A percentile compares a stretch with the other conserved stretches of the same genome.
These are phyloP conservation scores for Oryza brachyantha DNA, from an alignment of 176 grass and related monocot species.

Conservation along the genomic window DNA sequence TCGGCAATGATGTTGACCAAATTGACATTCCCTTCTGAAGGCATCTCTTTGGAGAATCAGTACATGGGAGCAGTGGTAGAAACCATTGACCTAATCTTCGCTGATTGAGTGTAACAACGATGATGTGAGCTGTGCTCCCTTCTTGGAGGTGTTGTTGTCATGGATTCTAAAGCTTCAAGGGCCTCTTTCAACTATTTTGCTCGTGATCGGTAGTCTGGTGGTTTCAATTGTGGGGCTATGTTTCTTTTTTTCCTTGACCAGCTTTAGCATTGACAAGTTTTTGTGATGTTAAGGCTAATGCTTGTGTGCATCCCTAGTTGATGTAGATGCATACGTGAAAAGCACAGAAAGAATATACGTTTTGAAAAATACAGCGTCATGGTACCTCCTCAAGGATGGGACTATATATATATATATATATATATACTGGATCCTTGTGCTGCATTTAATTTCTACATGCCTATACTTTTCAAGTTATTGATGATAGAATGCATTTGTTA, in stretches of 20 bases:
- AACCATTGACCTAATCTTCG: neutral
- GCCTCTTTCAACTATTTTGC: neutral
- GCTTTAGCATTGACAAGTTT: neutral
- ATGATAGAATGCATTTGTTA: slow-evolving; percentile 12
- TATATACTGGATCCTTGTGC: neutral
- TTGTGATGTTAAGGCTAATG: neutral
- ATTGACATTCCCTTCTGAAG: neutral
- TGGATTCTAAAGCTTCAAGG: neutral
- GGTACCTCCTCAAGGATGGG: too few relatives aligned
- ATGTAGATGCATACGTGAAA: too few relatives aligned
- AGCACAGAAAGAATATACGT: too few relatives aligned
- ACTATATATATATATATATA: too few relatives aligned
- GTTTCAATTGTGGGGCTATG: neutral
- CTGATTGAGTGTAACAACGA: neutral
- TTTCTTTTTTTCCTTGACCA: neutral
- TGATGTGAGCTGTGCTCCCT: neutral
- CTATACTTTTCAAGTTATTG: slow-evolving; percentile 19
- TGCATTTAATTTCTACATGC: neutral
- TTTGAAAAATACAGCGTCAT: too few relatives aligned
- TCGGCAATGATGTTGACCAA: neutral
- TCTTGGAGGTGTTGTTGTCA: neutral
- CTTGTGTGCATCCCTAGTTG: neutral
- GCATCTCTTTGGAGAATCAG: neutral
- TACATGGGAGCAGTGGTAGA: neutral
- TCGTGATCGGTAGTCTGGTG: neutral